Base-by-base conservation (phyloP, 2,329 filamentous ascomycete species). In the Fusarium coicis region DNA sequence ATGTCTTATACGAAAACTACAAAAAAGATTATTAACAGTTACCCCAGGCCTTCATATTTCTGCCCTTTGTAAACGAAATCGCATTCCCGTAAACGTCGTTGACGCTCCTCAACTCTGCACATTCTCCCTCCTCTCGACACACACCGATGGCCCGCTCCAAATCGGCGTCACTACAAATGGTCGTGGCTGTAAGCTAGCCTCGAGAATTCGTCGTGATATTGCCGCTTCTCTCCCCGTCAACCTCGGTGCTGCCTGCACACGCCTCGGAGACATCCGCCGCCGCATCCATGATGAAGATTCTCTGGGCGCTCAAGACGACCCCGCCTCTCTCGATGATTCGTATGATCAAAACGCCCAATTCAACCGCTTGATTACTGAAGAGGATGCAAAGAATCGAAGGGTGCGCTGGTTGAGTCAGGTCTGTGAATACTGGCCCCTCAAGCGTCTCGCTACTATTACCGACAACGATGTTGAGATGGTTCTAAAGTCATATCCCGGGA, bases 371-470 rank as follows among this genome's bases (percentile, higher is more conserved):
- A 88, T 98, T 11, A 89, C 87, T 0, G 91, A 93, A 52, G 90
- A 91, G 49, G 94, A 96, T 77, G 84, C 89, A 2, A 94, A 94
- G 79, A 95, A 89, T 28, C 87, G 96, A 67, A 89, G 96, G 57
- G 95, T 97, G 86, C 90, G 96, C 65, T 99, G 96, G 96, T 86
- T 99, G 3, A 90, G 93, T 26, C 96, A 99, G 80, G 94, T 99
- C 58, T 99, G 96, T 87, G 96, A 99, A 85, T 99, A 99, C 83
- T 99, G 96, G 96, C 95, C 96, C 4, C 87, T 99, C 32, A 91
- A 91, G 72, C 90, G 93, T 23, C 88, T 99, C 3, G 94, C 95
- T 12, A 87, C 88, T 44, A 92, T 98, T 72, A 92, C 89, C 7
- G 94, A 97, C 77, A 87, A 88, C 14, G 95, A 98, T 75, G 91